Base-by-base conservation (phyloP, 2,329 filamentous ascomycete species). In the Cercospora sp. region DNA sequence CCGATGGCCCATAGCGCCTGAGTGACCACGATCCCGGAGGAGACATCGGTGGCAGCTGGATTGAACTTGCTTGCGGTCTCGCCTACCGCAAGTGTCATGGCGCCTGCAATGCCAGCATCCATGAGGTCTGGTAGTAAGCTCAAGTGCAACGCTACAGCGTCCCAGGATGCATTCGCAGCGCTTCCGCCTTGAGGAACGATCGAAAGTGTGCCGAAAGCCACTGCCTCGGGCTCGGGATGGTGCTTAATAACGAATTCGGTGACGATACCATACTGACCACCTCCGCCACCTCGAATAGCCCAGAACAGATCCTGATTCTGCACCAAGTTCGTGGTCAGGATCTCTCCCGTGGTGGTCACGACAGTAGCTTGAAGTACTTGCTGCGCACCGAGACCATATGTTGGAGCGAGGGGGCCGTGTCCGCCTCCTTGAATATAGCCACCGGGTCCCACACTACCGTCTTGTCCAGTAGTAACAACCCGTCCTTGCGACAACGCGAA, bases 341-440 rank as follows among this genome's bases (percentile, higher is more conserved):
- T 71, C 13, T 81, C 66, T 2, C 87, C 87, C 12, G 75, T 74
- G 0, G 82, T 84, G 3, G 83, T 85, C 16, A 90, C 81, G 1
- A 78, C 69, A 16, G 74, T 74, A 62, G 67, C 74, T 28, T 84
- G 81, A 1, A 90, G 79, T 0, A 84, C 82, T 59, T 90, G 84
- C 70, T 91, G 88, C 0, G 87, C 87, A 9, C 78, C 85, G 0
- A 91, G 80, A 6, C 89, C 89, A 59, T 84, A 86, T 16, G 75
- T 78, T 1, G 83, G 84, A 33, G 80, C 81, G 1, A 90, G 79
- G 0, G 83, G 79, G 0, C 82, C 83, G 72, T 89, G 87, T 0
- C 89, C 88, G 12, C 87, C 88, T 4, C 87, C 87, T 74, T 87
- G 85, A 3, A 80, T 83, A 72, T 85, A 90, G 1, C 88, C 88